Evolutionary conservation across 805 yeast genomes (phyloP), one percentile per base, ranked within the genome.

Genomic region (Clavispora phyllophila): DNA sequence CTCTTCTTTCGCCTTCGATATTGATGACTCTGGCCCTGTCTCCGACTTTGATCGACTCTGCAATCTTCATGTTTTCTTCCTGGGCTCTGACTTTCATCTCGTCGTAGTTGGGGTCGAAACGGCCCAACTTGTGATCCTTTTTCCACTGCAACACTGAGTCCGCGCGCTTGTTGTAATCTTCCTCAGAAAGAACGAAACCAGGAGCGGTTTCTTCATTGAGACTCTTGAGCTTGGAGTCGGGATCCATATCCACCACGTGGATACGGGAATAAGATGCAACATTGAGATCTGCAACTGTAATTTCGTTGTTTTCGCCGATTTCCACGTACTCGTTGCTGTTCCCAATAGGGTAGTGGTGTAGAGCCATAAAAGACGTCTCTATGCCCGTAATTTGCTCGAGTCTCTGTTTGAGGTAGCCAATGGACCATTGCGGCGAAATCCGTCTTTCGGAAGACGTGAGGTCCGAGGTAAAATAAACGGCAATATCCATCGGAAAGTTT

Each of bases 91-190:
- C 42, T 19, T 64, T 54, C 43, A 62, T 60, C 33, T 60, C 62
- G 13, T 60, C 58, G 36, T 58, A 75, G 4, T 64, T 57, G 0
- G 88, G 85, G 48, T 84, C 79, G 53, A 81, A 89, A 39, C 90
- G 68, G 0, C 97, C 96, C 20, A 87, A 63, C 44, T 77, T 63
- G 48, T 84, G 74, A 24, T 72, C 67, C 43, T 74, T 72, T 59
- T 90, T 91, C 96, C 96, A 90, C 42, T 73, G 75, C 43, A 82
- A 70, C 2, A 87, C 95, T 0, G 91, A 73, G 42, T 83, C 78
- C 3, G 62, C 40, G 45, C 84, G 70, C 37, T 66, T 66, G 24
- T 73, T 81, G 60, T 90, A 87, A 36, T 78, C 84, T 32, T 71
- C 77, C 28, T 81, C 82, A 2, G 78, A 64, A 57, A 86, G 61